Percentiles rank a stretch among this genome's conserved stretches.
phyloP scores from a whole-genome alignment of 2,329 filamentous ascomycete species.

The Coccinonectria pachysandricola region DNA sequence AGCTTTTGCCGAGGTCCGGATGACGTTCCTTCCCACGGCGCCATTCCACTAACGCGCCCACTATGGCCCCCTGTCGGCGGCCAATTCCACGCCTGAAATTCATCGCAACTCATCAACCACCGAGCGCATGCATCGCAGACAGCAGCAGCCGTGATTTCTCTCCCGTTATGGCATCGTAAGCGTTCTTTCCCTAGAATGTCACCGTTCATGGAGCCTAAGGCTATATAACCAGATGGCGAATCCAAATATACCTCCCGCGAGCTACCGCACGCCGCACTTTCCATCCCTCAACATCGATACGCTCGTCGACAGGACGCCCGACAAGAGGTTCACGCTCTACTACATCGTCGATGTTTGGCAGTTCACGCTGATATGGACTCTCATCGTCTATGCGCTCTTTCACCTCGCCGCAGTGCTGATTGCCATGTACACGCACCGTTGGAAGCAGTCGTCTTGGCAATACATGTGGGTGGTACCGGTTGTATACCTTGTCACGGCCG shows the following conservation, averaged over 20 bases:
- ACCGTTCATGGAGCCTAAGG: constrained; percentile 3
- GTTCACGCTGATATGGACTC: constrained; percentile 79
- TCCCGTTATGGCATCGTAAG: constrained; percentile 16
- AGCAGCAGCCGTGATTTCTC: no score
- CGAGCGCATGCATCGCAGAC: no score
- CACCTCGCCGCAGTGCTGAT: constrained; percentile 63
- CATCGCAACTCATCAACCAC: no score
- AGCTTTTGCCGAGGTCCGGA: constrained; percentile 20
- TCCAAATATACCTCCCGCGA: constrained; percentile 26
- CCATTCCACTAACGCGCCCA: no score
- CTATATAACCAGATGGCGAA: constrained; percentile 13
- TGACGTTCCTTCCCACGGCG: constrained; percentile 18
- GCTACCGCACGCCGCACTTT: constrained; percentile 61
- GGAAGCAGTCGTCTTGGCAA: constrained; percentile 45
- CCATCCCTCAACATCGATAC: constrained; percentile 71
- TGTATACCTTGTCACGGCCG: constrained; percentile 60
- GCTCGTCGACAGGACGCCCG: constrained; percentile 32
- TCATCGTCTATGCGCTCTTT: constrained; percentile 66
- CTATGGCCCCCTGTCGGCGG: no score
- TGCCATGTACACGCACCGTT: constrained; percentile 61
- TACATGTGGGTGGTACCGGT: constrained; percentile 64
- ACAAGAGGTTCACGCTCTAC: constrained; percentile 52
- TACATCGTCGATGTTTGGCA: constrained; percentile 70
- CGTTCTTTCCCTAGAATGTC: not conserved
- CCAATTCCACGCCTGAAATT: no score